A percentile compares a stretch with the other conserved stretches of the same genome.
Conservation (phyloP, 1,284 basidiomycete genomes). For the Ustanciosporium gigantosporum region DNA sequence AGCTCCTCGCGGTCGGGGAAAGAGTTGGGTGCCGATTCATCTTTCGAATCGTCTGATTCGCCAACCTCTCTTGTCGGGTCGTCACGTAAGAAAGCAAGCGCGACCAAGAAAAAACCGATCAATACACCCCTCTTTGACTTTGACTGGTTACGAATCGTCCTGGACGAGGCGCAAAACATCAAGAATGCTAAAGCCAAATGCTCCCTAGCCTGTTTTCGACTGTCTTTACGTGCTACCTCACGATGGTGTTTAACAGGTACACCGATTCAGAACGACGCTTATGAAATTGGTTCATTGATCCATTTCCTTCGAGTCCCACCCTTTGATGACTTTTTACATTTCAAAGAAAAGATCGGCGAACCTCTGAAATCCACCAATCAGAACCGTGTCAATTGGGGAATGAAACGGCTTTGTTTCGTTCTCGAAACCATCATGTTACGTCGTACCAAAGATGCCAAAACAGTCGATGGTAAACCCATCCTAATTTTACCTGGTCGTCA, state of each 20-base stretch:
- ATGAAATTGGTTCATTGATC: slow-evolving; percentile 85
- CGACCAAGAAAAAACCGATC: slow-evolving; percentile 10
- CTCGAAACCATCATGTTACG: slow-evolving; percentile 87
- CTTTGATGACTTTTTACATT: slow-evolving; percentile 76
- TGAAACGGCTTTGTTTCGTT: slow-evolving; percentile 68
- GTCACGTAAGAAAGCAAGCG: slow-evolving; percentile 61
- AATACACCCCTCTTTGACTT: slow-evolving; percentile 74
- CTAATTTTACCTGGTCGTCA: slow-evolving; percentile 77
- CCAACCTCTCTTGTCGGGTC: slow-evolving; percentile 62
- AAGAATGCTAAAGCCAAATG: slow-evolving; percentile 86
- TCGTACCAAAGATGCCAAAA: slow-evolving; percentile 77
- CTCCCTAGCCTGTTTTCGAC: slow-evolving; percentile 75
- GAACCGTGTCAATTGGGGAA: slow-evolving; percentile 50
- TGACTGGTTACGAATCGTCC: slow-evolving; percentile 82
- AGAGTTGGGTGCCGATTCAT: neutral
- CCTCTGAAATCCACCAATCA: slow-evolving; percentile 66
- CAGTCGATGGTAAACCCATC: slow-evolving; percentile 72
- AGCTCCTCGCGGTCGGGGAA: neutral
- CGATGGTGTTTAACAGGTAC: slow-evolving; percentile 62
- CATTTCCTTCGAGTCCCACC: slow-evolving; percentile 85
- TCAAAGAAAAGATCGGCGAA: slow-evolving; percentile 76
- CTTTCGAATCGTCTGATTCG: slow-evolving; percentile 2
- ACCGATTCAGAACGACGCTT: slow-evolving; percentile 76
- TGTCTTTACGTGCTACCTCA: slow-evolving; percentile 62
- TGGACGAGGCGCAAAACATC: slow-evolving; percentile 96